A percentile compares a stretch with the other conserved stretches of the same genome.
Conservation (phyloP, 2,329 filamentous ascomycete species). For the Lasiodiplodia sp. region DNA sequence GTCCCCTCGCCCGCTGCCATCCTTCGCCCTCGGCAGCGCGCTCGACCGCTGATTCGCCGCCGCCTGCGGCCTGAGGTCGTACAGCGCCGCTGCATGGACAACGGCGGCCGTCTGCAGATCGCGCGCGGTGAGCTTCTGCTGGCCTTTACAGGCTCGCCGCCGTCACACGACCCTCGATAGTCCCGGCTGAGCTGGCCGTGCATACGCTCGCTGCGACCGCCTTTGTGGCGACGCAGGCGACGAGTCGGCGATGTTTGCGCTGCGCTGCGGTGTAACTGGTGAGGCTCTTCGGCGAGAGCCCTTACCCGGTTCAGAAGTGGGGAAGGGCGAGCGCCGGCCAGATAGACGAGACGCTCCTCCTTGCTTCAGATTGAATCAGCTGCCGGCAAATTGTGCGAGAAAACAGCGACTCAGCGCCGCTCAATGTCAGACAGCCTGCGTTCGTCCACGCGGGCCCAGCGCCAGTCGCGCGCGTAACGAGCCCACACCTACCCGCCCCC, state of each 20-base stretch:
- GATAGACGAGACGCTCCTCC: constrained; percentile 30
- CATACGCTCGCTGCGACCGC: constrained; percentile 29
- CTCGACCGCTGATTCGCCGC: constrained; percentile 14
- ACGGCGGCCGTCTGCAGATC: constrained; percentile 29
- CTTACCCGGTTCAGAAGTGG: constrained; percentile 30
- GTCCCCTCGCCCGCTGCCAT: constrained; percentile 17
- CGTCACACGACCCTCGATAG: constrained; percentile 27
- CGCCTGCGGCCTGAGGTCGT: constrained; percentile 22
- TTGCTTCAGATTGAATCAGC: constrained; percentile 22
- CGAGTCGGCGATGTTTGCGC: constrained; percentile 22
- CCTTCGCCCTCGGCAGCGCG: constrained; percentile 12
- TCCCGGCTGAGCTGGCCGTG: constrained; percentile 30
- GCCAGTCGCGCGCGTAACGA: constrained; percentile 4
- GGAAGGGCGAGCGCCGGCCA: constrained; percentile 22
- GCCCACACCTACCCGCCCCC: not conserved
- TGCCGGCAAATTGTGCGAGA: constrained; percentile 15
- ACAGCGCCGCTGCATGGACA: constrained; percentile 28
- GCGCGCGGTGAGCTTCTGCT: constrained; percentile 29
- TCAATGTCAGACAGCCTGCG: constrained; percentile 8
- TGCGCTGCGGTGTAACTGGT: constrained; percentile 29
- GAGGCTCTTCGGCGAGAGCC: constrained; percentile 29
- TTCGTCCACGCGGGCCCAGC: constrained; percentile 6
- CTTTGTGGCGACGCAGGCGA: constrained; percentile 22
- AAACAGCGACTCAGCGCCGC: constrained; percentile 14
- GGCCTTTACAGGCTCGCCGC: constrained; percentile 16